Base-by-base conservation (phyloP, 1,139 yeast species). In the Yamadazyma pseudoaaseri region DNA sequence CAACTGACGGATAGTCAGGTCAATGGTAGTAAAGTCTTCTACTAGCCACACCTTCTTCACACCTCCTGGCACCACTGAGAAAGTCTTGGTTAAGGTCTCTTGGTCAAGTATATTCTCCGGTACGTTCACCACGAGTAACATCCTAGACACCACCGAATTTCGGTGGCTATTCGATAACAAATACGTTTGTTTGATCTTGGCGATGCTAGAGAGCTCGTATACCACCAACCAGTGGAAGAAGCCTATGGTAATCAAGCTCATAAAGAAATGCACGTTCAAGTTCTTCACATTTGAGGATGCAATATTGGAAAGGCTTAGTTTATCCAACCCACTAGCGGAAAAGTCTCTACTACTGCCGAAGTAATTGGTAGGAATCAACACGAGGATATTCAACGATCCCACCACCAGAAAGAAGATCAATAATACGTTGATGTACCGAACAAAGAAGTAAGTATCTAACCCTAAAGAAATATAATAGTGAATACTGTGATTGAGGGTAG, bases 371-470 rank as follows among this genome's bases (percentile, higher is more conserved):
- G 87, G 86, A 2, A 80, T 47, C 20, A 83, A 56, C 0, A 81
- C 58, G 0, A 80, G 63, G 36, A 80, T 59, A 38, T 76, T 78
- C 16, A 79, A 36, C 1, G 68, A 33, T 0, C 85, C 79, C 16
- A 80, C 54, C 0, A 70, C 61, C 1, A 61, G 37, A 45, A 81
- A 81, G 37, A 77, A 67, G 2, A 72, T 44, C 22, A 73, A 49
- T 15, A 81, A 44, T 2, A 77, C 58, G 33, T 65, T 61, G 26
- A 81, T 52, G 44, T 67, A 81, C 35, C 89, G 53, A 3, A 81
- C 45, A 43, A 81, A 78, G 44, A 79, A 75, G 48, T 79, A 81
- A 0, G 84, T 73, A 52, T 83, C 90, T n/a, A 81, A 51, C 0
- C 89, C 89, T 46, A 66, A 53, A 3, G 63, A 49, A 26, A 68